These are phyloP conservation scores for Colletotrichum nymphaeae DNA, from an alignment of 2,329 filamentous ascomycete genomes.

Conservation along the genomic window DNA sequence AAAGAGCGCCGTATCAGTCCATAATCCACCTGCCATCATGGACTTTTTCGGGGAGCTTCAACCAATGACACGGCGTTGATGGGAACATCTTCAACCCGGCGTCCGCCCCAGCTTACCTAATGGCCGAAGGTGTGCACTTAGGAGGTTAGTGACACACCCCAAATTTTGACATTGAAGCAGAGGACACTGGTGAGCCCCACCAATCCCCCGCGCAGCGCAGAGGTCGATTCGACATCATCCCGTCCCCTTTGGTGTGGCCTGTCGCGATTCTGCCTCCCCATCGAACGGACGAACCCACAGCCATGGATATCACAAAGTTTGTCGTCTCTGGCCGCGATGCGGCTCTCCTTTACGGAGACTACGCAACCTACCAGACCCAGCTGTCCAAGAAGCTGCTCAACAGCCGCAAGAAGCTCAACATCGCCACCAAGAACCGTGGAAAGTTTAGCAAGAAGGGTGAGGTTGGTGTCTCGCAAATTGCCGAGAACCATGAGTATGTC, in stretches of 20 bases:
- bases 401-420: constrained; percentile 85
- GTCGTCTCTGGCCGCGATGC: constrained; percentile 83
- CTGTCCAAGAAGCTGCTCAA: constrained; percentile 85
- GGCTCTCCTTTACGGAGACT: constrained; percentile 88
- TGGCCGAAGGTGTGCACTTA: constrained; percentile 2
- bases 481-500: constrained; percentile 77
- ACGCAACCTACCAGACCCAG: constrained; percentile 84
- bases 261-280: background rate
- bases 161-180: constrained; percentile 23
- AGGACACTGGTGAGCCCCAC: constrained; percentile 30
- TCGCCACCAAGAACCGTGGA: constrained; percentile 84
- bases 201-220: constrained; percentile 26
- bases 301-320: constrained; percentile 92
- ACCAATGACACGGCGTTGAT: background rate
- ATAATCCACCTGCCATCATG: constrained; percentile 15
- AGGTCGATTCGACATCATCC: constrained; percentile 24
- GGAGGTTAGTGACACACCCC: background rate
- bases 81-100: constrained; percentile 24
- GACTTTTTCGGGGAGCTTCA: constrained; percentile 21
- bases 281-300: constrained; percentile 14
- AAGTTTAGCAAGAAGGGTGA: constrained; percentile 82
- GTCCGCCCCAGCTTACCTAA: background rate
- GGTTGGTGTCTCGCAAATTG: constrained; percentile 81
- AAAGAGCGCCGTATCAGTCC: background rate
- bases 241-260: background rate